Evolutionary conservation across 2,329 filamentous ascomycete genomes (phyloP).

Genomic region (Neonectria coccinea): DNA sequence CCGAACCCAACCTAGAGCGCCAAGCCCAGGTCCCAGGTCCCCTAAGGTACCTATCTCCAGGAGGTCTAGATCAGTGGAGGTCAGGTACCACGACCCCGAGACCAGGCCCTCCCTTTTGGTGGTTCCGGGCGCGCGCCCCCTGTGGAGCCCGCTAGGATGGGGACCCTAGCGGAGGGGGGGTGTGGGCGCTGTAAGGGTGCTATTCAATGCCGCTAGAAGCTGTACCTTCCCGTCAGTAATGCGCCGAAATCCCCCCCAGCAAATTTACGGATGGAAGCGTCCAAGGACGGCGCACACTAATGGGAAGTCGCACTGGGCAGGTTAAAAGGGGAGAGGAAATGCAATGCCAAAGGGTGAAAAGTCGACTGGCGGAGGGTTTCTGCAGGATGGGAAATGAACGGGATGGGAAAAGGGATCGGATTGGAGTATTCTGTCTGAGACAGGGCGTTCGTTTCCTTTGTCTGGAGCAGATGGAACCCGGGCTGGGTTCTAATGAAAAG

Average conservation of each 20-base stretch:
- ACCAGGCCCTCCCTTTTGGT: not conserved
- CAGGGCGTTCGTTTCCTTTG: not conserved
- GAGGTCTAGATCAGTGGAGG: not conserved
- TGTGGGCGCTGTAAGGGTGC: not conserved
- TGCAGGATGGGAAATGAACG: slow-evolving; percentile 5
- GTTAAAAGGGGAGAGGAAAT: slow-evolving; percentile 1
- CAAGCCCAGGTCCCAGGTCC: not conserved
- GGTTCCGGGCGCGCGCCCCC: not conserved
- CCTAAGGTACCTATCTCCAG: not conserved
- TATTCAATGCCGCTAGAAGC: not conserved
- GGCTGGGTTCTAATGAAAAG: not conserved
- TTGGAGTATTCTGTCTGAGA: slow-evolving; percentile 4
- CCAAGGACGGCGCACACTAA: not conserved
- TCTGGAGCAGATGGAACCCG: not conserved
- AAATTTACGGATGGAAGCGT: not conserved
- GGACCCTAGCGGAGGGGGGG: not conserved
- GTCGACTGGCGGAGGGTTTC: not conserved
- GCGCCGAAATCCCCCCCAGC: not conserved
- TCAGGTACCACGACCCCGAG: not conserved
- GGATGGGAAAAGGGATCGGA: not conserved
- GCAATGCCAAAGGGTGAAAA: not conserved
- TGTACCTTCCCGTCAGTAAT: not conserved
- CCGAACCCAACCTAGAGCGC: no score
- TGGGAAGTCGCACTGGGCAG: not conserved
- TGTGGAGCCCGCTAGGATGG: not conserved